These are phyloP conservation scores for Suhomyces tanzawaensis DNA, from an alignment of 805 yeast species.

Conservation along the genomic window DNA sequence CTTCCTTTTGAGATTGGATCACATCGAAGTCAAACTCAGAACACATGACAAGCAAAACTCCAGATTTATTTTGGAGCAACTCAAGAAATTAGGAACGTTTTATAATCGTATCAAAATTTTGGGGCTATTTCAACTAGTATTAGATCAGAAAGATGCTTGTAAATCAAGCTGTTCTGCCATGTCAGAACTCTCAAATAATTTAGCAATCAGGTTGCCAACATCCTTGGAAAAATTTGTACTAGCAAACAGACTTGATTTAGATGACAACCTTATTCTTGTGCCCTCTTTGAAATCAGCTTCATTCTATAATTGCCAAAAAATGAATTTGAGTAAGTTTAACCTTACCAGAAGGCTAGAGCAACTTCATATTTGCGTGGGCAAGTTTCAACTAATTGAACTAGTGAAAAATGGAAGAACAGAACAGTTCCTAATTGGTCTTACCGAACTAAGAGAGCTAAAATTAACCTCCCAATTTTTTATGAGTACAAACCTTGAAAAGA, in stretches of 20 bases:
- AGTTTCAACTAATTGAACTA: conserved; percentile 4
- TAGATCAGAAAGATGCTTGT: conserved; percentile 1
- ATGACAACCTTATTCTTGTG: conserved; percentile 8
- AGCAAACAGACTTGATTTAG: conserved; percentile 10
- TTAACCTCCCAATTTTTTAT: conserved; percentile 6
- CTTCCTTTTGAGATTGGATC: background rate
- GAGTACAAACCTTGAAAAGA: conserved; percentile 8
- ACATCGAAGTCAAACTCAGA: conserved; percentile 6
- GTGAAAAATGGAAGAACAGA: conserved; percentile 7
- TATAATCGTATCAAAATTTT: conserved; percentile 6
- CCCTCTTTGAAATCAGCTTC: conserved; percentile 6
- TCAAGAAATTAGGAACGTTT: conserved; percentile 4
- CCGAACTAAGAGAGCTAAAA: conserved; percentile 7
- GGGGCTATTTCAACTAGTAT: conserved; percentile 7
- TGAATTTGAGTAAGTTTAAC: conserved; percentile 12
- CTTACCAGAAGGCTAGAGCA: conserved; percentile 9
- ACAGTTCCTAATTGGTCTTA: conserved; percentile 6
- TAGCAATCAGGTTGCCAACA: conserved; percentile 5
- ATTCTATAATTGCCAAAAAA: conserved; percentile 5
- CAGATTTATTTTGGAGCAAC: conserved; percentile 1
- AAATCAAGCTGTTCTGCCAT: background rate
- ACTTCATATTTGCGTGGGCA: conserved; percentile 5
- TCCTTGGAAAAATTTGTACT: conserved; percentile 6
- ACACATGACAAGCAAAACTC: conserved; percentile 5
- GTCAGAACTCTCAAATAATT: too few species aligned